Evolutionary conservation across 495 filamentous ascomycete genomes (phyloP), one percentile per base, ranked within the genome.

Genomic region (Oleoguttula mirabilis): DNA sequence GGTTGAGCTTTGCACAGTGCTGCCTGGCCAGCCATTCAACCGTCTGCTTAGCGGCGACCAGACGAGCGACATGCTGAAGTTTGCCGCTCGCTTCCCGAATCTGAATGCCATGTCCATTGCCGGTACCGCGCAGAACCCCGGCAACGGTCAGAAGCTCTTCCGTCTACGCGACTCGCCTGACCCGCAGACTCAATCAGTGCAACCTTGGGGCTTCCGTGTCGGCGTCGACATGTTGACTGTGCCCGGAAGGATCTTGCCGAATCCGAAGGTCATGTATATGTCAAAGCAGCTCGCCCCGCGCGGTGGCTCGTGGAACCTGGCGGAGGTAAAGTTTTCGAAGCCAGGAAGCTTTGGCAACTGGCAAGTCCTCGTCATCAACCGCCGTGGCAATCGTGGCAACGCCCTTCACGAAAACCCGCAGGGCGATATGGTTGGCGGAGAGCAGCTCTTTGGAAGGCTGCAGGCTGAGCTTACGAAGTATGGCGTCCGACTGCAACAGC

Each of bases 81-180:
- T 87, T 55, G 77, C 85, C 1, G 80, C 78, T 24, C 71, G 82
- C 10, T 59, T 60, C 8, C 81, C 84, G 0, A 65, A 60, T 0
- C 61, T 67, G 25, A 92, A 92, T 50, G 81, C 79, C 0, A 42
- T 62, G 14, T 80, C 77, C 0, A 80, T 94, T 51, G 63, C 71
- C 2, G 50, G 50, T 1, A 42, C 28, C 11, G 10, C 49, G 1
- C n/a, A 41, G 5, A 17, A 10, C 10, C 32, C 23, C 1, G 66
- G 54, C 0, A 61, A 68, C 7, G 83, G 76, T 15, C 66, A 64
- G 2, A 39, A 51, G 0, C 55, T 74, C 4, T 58, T 79, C 28
- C 66, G 71, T 6, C 45, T 77, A 36, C 23, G 27, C 10, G 25
- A 45, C 5, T 50, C 60, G 7, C 54, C 59, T 10, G 25, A 46